These are phyloP conservation scores for Xerocomus nothofagi DNA, from an alignment of 1,284 basidiomycete species.

Conservation along the genomic window DNA sequence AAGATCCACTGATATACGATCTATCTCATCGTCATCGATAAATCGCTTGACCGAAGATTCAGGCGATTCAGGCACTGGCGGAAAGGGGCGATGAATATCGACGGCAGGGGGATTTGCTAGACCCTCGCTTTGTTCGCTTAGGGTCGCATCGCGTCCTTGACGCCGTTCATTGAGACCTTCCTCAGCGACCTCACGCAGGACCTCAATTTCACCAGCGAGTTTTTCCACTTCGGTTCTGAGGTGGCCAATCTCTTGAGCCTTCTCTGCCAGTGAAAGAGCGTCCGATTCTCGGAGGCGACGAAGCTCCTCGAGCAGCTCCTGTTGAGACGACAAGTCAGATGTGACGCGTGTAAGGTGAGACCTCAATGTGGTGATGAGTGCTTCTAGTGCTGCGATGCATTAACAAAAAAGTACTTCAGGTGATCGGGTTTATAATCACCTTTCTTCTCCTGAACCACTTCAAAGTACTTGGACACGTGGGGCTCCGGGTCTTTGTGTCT, in stretches of 20 bases:
- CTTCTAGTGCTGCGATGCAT: constrained; percentile 63
- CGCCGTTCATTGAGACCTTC: constrained; percentile 76
- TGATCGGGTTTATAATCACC: constrained; percentile 44
- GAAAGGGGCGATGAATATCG: not conserved
- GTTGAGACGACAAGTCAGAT: constrained; percentile 72
- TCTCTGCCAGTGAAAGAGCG: constrained; percentile 55
- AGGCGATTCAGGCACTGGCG: constrained; percentile 3
- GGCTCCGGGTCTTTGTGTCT: constrained; percentile 39
- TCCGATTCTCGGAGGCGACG: constrained; percentile 65
- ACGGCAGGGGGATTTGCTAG: not conserved
- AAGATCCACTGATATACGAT: constrained; percentile 36
- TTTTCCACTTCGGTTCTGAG: constrained; percentile 71
- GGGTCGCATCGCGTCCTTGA: constrained; percentile 33
- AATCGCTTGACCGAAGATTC: constrained; percentile 22
- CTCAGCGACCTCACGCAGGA: constrained; percentile 80
- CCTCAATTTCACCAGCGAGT: constrained; percentile 77
- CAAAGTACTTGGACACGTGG: constrained; percentile 57
- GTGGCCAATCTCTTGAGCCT: constrained; percentile 59
- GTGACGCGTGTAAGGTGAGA: constrained; percentile 76
- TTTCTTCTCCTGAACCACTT: constrained; percentile 83
- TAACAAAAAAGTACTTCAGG: constrained; percentile 3
- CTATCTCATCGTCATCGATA: constrained; percentile 32
- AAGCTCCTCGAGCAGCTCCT: constrained; percentile 63
- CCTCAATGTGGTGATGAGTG: constrained; percentile 69
- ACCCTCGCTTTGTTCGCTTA: constrained; percentile 8